These are phyloP conservation scores for Sclerotinia subarctica DNA, from an alignment of 2,329 filamentous ascomycete species.

Conservation along the genomic window DNA sequence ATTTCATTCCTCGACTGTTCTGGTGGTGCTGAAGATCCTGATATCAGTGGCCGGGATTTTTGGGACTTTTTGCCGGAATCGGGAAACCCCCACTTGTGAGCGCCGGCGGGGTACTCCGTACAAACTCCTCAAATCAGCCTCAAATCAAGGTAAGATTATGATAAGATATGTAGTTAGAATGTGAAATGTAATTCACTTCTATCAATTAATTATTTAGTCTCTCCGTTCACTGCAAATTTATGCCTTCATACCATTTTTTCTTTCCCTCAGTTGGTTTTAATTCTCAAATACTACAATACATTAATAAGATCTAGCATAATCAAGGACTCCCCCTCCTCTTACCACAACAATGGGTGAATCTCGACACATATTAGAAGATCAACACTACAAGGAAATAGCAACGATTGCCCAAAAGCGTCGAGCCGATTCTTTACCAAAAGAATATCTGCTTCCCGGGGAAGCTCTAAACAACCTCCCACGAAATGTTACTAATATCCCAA, in stretches of 20 bases:
- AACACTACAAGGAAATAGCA: constrained; percentile 41
- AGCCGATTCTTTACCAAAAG: constrained; percentile 36
- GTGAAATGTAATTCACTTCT: not conserved
- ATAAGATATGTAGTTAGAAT: not conserved
- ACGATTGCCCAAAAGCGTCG: constrained; percentile 40
- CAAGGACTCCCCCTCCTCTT: too few species aligned
- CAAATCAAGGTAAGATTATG: not conserved
- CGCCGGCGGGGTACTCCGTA: not conserved
- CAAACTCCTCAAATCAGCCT: not conserved
- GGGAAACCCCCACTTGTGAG: constrained; percentile 16
- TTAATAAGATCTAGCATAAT: not conserved
- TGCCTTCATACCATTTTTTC: not conserved
- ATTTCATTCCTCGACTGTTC: not conserved
- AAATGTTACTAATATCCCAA: constrained; percentile 14
- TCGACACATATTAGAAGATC: constrained; percentile 31
- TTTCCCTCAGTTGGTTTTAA: not conserved
- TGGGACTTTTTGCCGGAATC: constrained; percentile 15
- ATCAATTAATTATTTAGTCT: not conserved
- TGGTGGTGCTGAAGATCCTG: not conserved
- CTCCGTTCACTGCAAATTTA: not conserved
- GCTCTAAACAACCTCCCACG: constrained; percentile 29
- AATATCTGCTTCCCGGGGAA: constrained; percentile 34
- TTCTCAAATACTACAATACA: not conserved
- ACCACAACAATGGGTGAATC: constrained; percentile 3
- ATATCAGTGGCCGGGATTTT: not conserved